Conservation (phyloP, 2,329 filamentous ascomycete species). For the Diplodia sapinea region DNA sequence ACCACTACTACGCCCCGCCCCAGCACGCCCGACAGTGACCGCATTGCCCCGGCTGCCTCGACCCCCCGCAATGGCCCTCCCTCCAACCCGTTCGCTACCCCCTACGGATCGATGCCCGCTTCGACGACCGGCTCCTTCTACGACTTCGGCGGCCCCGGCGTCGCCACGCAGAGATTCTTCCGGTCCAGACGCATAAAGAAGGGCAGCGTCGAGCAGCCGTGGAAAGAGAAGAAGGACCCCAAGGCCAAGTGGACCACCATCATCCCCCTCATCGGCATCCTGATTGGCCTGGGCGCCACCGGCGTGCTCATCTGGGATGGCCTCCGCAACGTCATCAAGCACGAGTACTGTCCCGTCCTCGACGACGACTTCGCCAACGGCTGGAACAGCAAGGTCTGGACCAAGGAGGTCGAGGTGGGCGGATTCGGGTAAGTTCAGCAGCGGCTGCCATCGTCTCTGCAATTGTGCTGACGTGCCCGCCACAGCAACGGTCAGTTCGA, state of each 20-base stretch:
- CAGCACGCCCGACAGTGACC: conserved; percentile 49
- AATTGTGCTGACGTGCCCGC: conserved; percentile 32
- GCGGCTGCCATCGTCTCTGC: accelerated
- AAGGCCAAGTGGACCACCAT: conserved; percentile 88
- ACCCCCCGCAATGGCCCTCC: conserved; percentile 25
- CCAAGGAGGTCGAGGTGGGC: conserved; percentile 74
- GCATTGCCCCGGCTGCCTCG: conserved; percentile 38
- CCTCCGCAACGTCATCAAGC: conserved; percentile 70
- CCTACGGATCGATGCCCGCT: conserved; percentile 52
- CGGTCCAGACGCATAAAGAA: conserved; percentile 75
- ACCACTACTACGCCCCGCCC: conserved; percentile 46
- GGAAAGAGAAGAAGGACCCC: conserved; percentile 74
- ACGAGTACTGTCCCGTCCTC: conserved; percentile 74
- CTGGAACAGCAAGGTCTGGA: conserved; percentile 69
- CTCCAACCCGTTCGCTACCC: conserved; percentile 46
- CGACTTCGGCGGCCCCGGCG: conserved; percentile 43
- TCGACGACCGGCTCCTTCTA: conserved; percentile 49
- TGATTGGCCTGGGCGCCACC: conserved; percentile 70
- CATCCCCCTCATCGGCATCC: conserved; percentile 73
- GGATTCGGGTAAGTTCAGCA: conserved; percentile 70
- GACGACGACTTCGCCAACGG: conserved; percentile 69
- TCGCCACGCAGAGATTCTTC: conserved; percentile 61
- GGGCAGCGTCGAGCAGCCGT: conserved; percentile 76
- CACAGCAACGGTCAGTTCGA: conserved; percentile 79
- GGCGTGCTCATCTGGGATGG: conserved; percentile 79